Evolutionary conservation across 73 alveolate genomes (phyloP).

Genomic region (Paramecium pentaurelia): DNA sequence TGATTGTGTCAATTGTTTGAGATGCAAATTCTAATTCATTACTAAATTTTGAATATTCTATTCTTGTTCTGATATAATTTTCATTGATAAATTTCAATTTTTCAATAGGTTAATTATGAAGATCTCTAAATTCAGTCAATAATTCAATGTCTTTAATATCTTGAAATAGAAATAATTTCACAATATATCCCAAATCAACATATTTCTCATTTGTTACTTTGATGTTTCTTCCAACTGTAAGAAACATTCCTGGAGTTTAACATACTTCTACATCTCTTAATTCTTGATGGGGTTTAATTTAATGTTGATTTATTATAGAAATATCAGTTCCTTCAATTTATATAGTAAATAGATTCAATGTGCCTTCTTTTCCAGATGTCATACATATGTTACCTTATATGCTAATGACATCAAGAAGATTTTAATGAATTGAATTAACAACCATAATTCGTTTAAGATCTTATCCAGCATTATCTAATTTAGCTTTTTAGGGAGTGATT

Average conservation of each 20-base stretch:
- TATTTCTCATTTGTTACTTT: not conserved
- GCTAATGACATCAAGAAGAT: not conserved
- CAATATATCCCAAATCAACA: conserved; percentile 18
- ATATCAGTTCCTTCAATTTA: not conserved
- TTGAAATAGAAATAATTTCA: conserved; percentile 16
- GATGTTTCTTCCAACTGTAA: conserved; percentile 16
- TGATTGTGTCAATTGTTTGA: not conserved
- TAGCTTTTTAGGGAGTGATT: not conserved
- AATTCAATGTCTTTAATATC: not conserved
- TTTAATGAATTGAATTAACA: not conserved
- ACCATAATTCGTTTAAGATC: not conserved
- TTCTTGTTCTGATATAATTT: not conserved
- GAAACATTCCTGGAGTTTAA: conserved; percentile 49
- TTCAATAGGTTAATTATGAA: not conserved
- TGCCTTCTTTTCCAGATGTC: not conserved
- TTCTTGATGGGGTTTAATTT: conserved; percentile 36
- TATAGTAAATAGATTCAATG: not conserved
- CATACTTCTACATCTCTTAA: conserved; percentile 20
- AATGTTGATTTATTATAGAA: not conserved
- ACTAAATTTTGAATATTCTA: conserved; percentile 20
- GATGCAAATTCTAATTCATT: conserved; percentile 47
- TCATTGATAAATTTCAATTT: conserved; percentile 5
- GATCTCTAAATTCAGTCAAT: conserved; percentile 24
- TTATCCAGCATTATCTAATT: not conserved
- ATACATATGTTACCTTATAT: not conserved